Evolutionary conservation across 495 filamentous ascomycete species (phyloP).

Genomic region (Hypoxylon lenormandii): DNA sequence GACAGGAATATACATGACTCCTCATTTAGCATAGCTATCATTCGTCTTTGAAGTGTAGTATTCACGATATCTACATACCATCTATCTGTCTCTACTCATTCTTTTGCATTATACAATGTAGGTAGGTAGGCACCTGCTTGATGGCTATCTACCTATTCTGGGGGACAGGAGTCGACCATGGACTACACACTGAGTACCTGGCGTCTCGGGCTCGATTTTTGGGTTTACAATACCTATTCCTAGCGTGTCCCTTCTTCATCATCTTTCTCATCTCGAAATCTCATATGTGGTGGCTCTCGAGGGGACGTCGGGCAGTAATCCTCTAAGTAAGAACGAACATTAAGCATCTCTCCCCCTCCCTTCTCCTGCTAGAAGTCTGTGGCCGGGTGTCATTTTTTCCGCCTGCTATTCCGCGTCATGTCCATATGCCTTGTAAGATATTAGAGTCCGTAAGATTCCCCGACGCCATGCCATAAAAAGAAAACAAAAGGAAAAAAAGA

Average conservation of each 20-base stretch:
- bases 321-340: slow-evolving; percentile 39
- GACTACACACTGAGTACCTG: slow-evolving; percentile 23
- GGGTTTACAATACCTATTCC: slow-evolving; percentile 10
- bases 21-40: too few relatives aligned
- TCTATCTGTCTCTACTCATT: too few relatives aligned
- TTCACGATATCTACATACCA: too few relatives aligned
- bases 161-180: slow-evolving; percentile 8
- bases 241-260: slow-evolving; percentile 15
- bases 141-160: slow-evolving; percentile 29
- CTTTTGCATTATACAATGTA: slow-evolving; percentile 9
- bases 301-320: slow-evolving; percentile 19
- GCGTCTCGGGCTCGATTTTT: slow-evolving; percentile 20
- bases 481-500: slow-evolving; percentile 32
- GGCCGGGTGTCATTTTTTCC: slow-evolving; percentile 30
- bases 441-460: slow-evolving; percentile 38
- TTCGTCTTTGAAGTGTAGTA: too few relatives aligned
- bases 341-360: slow-evolving; percentile 17
- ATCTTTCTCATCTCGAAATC: slow-evolving; percentile 34
- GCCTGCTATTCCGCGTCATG: slow-evolving; percentile 40
- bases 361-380: slow-evolving; percentile 29
- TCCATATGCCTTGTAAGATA: slow-evolving; percentile 42
- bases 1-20: too few relatives aligned
- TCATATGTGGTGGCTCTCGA: slow-evolving; percentile 27
- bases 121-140: slow-evolving; percentile 7
- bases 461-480: slow-evolving; percentile 45